These are phyloP conservation scores for Suillus sp. DNA, from an alignment of 768 basidiomycete genomes.

Conservation along the genomic window DNA sequence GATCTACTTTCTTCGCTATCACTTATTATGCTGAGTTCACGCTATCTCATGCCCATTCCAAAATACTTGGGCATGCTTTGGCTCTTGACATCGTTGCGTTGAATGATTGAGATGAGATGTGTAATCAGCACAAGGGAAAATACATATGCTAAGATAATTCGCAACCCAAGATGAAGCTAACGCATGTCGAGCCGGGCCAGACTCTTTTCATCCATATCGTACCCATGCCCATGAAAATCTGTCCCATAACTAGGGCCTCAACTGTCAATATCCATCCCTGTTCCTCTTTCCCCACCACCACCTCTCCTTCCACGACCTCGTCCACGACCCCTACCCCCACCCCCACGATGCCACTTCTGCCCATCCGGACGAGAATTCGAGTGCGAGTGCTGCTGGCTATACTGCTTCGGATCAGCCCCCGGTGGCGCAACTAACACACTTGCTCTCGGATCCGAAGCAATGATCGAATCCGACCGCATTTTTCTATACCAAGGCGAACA, in stretches of 20 bases:
- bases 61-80: background rate
- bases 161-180: background rate
- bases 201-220: background rate
- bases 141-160: slow-evolving; percentile 7
- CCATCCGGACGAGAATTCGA: slow-evolving; percentile 24
- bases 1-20: slow-evolving; percentile 8
- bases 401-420: slow-evolving; percentile 57
- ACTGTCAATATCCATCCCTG: slow-evolving; percentile 33
- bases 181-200: background rate
- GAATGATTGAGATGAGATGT: slow-evolving; percentile 5
- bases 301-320: slow-evolving; percentile 26
- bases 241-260: slow-evolving; percentile 15
- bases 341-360: slow-evolving; percentile 32
- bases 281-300: slow-evolving; percentile 9
- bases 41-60: background rate
- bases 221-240: background rate
- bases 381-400: slow-evolving; percentile 39
- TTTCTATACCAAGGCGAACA: slow-evolving; percentile 49
- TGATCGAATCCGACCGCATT: slow-evolving; percentile 80
- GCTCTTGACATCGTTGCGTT: background rate
- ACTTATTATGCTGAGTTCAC: background rate
- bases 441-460: slow-evolving; percentile 62
- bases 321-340: slow-evolving; percentile 27
- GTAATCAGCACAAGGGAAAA: background rate
- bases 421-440: slow-evolving; percentile 69